Base-by-base conservation (phyloP, 306 rosid species). In the Rosa multiflora region DNA sequence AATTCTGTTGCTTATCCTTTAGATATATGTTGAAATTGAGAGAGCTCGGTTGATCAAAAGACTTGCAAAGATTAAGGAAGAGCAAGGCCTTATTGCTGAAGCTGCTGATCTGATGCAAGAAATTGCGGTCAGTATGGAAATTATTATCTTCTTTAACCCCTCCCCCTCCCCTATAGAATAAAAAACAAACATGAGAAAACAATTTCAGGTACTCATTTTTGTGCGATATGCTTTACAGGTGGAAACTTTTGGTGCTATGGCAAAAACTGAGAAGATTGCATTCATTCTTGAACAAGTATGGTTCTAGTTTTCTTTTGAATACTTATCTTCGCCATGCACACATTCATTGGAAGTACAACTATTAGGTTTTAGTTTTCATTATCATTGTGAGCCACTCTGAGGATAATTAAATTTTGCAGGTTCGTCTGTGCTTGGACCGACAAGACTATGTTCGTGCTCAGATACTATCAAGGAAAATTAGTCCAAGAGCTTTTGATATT, bases 41-140 rank as follows among this genome's bases (percentile, higher is more conserved):
- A 89, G 97, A 84, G 97, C 97, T 26, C 81, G 97, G 35, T 78
- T 94, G 86, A 83, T 91, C 56, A 91, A 92, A 87, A 91, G 86
- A 85, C 94, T 94, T 83, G 97, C 99, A 32, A 94, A 92, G 87
- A 89, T 94, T 59, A 94, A 92, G 92, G 97, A 94, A 83, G 90
- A 74, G 62, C 99, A 94, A 70, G 97, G 97, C 56, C 92, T 70
- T 75, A 88, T 94, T 82, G 93, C 95, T 9, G 97, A 94, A 88
- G 99, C 97, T 73, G 99, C 97, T 73, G 99, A 94, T 86, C 85
- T 94, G 90, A 94, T 94, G 97, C 99, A 92, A 89, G 97, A 92
- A 92, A 78, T 88, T 74, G 99, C 97, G 86, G 98, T 94, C 32
- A 56, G 98, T 91, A 55, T 74, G 26, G 68, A 72, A 17, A 39